Conservation (phyloP, 805 yeast species). For the Candida sithepensis region DNA sequence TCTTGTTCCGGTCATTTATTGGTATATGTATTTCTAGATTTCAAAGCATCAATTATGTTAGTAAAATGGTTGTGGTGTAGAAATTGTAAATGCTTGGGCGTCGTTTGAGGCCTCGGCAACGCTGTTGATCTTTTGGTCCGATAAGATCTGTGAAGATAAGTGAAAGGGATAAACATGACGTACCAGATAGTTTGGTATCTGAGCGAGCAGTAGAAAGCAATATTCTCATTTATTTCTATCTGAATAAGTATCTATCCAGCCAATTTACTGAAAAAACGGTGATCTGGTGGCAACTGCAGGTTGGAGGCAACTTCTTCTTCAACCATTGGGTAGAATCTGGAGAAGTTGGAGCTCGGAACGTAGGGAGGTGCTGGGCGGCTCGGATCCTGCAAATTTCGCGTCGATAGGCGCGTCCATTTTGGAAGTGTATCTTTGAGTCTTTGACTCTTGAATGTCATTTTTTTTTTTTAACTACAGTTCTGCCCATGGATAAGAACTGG, state of each 20-base stretch:
- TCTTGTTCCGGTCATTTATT: constrained; percentile 3
- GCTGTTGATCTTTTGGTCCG: constrained; percentile 9
- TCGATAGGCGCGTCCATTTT: constrained; percentile 3
- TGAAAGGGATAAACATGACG: constrained; percentile 3
- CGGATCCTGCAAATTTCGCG: not conserved
- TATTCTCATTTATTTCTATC: constrained; percentile 10
- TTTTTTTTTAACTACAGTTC: not conserved
- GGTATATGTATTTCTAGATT: constrained; percentile 9
- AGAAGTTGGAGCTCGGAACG: not conserved
- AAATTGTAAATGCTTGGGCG: not conserved
- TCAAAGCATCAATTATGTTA: too few species aligned
- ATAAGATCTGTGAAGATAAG: constrained; percentile 7
- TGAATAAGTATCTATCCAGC: too few species aligned
- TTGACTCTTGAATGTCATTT: too few species aligned
- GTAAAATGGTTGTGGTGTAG: too few species aligned
- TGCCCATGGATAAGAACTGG: too few species aligned
- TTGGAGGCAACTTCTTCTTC: not conserved
- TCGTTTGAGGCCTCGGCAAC: not conserved
- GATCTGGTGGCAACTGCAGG: too few species aligned
- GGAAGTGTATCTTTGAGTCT: too few species aligned
- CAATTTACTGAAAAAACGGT: too few species aligned
- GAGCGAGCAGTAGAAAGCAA: constrained; percentile 20
- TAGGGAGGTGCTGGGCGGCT: not conserved
- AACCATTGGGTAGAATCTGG: constrained; percentile 4
- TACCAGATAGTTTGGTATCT: constrained; percentile 20